Evolutionary conservation across 306 rosid genomes (phyloP), one percentile per base, ranked within the genome.

Genomic region (Oxytropis ochrocephala): DNA sequence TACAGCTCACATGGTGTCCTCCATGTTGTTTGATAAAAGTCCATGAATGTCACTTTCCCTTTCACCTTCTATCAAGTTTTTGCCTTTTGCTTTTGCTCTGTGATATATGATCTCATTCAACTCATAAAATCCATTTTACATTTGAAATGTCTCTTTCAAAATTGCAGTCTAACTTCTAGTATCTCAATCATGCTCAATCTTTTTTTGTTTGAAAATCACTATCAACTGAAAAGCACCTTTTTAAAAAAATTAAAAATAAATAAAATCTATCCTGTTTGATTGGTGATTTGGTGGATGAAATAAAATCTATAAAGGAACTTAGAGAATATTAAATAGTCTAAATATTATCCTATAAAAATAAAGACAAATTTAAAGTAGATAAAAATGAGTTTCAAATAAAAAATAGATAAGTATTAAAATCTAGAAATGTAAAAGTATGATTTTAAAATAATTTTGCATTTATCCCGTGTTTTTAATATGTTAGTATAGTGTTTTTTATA

Each of bases 121-220:
- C 69, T 73, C 43, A 69, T 68, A 55, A 47, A 77, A 73, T 81
- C 85, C 73, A 60, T 67, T 64, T 67, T 5, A 42, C 55, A 56
- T 47, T 72, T 72, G 79, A 81, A 38, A 41, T 13, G 76, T 76
- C 85, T 47, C 73, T 81, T 76, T 81, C 85, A 76, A 73, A 60
- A 47, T 76, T 60, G 70, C 85, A 81, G 81, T 72, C 79, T 81
- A 81, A 81, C 85, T 81, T 76, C 76, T 81, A 81, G 85, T 76
- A 72, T 81, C 76, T 67, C 81, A 76, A 81, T 81, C 81, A 72
- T 63, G 73, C 69, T 59, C 2, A 67, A 76, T 76, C 73, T 81
- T 81, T 75, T 72, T 72, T 67, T 70, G 21, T 69, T 76, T 59
- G 24, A 46, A 78, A 56, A 55, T 78, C 79, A 43, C 75, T 68